Conservation (phyloP, 176 grass and related monocot species). For the Musa itinerans region DNA sequence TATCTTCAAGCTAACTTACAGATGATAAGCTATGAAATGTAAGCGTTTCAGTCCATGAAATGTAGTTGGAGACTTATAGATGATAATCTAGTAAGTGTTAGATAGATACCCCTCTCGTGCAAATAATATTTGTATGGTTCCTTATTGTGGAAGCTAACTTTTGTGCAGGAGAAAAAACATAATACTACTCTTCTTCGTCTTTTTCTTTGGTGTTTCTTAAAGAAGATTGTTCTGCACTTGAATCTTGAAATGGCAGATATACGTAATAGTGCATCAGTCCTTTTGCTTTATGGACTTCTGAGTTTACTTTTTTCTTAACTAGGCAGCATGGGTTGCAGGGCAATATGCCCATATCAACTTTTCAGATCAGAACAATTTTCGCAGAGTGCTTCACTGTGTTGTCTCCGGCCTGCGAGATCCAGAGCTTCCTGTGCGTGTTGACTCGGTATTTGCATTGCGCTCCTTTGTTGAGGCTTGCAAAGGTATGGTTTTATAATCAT, state of each 20-base stretch:
- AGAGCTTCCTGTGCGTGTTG: constrained; percentile 20
- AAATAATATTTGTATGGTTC: too few relatives aligned
- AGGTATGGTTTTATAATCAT: constrained; percentile 12
- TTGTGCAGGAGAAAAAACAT: too few relatives aligned
- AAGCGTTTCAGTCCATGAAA: too few relatives aligned
- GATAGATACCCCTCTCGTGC: too few relatives aligned
- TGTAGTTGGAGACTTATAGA: too few relatives aligned
- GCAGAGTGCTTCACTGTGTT: constrained; percentile 14
- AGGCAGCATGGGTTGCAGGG: constrained; percentile 27
- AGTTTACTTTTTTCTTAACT: background rate
- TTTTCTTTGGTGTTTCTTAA: background rate
- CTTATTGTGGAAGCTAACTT: too few relatives aligned
- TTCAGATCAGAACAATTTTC: constrained; percentile 20
- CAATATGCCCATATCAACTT: constrained; percentile 26
- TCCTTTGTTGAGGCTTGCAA: constrained; percentile 18
- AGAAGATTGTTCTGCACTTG: background rate
- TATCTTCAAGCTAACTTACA: too few relatives aligned
- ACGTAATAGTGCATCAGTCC: background rate
- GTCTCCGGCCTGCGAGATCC: constrained; percentile 6
- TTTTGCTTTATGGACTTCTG: background rate
- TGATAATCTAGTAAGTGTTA: too few relatives aligned
- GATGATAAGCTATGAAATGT: too few relatives aligned
- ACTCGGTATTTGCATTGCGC: constrained; percentile 20
- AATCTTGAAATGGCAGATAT: background rate
- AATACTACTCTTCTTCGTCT: background rate